Evolutionary conservation across 2,329 filamentous ascomycete genomes (phyloP), one percentile per base, ranked within the genome.

Genomic region (Xylariaceae sp.): DNA sequence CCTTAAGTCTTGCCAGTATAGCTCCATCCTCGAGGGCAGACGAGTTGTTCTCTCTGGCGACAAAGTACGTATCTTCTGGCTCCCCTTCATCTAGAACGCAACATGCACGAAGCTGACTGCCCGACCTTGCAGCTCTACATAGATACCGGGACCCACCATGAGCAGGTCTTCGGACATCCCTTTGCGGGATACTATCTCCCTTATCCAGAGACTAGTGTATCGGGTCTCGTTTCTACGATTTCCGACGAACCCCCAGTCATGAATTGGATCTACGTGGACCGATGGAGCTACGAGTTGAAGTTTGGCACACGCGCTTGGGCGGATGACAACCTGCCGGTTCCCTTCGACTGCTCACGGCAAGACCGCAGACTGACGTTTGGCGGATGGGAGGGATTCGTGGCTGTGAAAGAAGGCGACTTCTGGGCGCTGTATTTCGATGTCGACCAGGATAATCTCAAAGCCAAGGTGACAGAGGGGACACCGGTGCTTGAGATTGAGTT

Each of bases 141-240:
- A 20, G 80, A 81, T 59, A 78, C 75, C 3, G 73, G 70, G 29
- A 53, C 65, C 41, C 58, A 72, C 30, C 62, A 70, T 27, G 62
- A 68, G 0, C 52, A 62, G 27, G 46, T 49, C 10, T 66, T 67
- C 44, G 77, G 79, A 1, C 81, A 84, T 61, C 75, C 77, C 0
- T 83, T 81, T 61, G 74, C 79, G 2, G 81, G 81, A 13, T 84
- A 84, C 60, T 83, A 77, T 60, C 72, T 84, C 10, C 77, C 80
- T 0, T 83, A 83, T 59, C 81, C 81, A 4, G 80, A 81, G 6
- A 53, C 70, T 15, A 65, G 67, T 8, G 70, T 73, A 33, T 71
- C 75, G 13, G 77, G 77, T 1, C 71, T 79, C 1, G 77, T 79
- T 18, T 77, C 73, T 9, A 78, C 75, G 4, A 78, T 79, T 32